phyloP scores from a whole-genome alignment of 108 stramenopile species.

The Cyclotella cryptica region DNA sequence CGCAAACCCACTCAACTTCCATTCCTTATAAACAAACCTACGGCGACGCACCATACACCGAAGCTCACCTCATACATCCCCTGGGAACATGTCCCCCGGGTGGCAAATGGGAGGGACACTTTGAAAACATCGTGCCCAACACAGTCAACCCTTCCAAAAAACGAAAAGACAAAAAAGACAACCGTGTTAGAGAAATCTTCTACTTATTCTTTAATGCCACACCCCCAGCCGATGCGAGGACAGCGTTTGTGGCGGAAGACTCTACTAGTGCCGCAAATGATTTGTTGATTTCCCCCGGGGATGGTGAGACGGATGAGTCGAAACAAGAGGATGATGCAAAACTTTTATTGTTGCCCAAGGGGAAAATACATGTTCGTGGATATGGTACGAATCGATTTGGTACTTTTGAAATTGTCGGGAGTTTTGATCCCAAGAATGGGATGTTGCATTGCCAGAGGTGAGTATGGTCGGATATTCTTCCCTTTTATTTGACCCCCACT shows the following conservation, averaged over 20 bases:
- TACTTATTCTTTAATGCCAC: slow-evolving; percentile 82
- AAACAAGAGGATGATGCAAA: slow-evolving; percentile 11
- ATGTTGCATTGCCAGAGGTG: slow-evolving; percentile 65
- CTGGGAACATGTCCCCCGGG: slow-evolving; percentile 57
- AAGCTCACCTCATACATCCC: slow-evolving; percentile 51
- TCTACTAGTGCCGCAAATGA: slow-evolving; percentile 25
- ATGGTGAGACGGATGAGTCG: slow-evolving; percentile 8
- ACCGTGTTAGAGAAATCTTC: slow-evolving; percentile 66
- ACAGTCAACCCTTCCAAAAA: slow-evolving; percentile 1
- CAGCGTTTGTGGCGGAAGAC: slow-evolving; percentile 29
- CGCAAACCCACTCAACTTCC: neutral
- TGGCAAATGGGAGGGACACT: slow-evolving; percentile 82
- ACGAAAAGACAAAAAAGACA: slow-evolving; percentile 35
- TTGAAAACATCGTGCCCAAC: slow-evolving; percentile 64
- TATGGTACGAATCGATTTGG: slow-evolving; percentile 84
- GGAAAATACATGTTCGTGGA: slow-evolving; percentile 71
- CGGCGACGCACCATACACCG: too few relatives aligned
- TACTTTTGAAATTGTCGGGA: slow-evolving; percentile 83
- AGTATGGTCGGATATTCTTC: neutral
- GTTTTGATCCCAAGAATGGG: slow-evolving; percentile 55
- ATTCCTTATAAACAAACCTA: slow-evolving; percentile 27
- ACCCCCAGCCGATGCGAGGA: slow-evolving; percentile 51
- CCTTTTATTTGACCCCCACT: too few relatives aligned
- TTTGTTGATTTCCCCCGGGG: slow-evolving; percentile 23
- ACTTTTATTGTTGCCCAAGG: slow-evolving; percentile 18